Conservation (phyloP, 2,329 filamentous ascomycete genomes). For the Penicillium rolfsii region DNA sequence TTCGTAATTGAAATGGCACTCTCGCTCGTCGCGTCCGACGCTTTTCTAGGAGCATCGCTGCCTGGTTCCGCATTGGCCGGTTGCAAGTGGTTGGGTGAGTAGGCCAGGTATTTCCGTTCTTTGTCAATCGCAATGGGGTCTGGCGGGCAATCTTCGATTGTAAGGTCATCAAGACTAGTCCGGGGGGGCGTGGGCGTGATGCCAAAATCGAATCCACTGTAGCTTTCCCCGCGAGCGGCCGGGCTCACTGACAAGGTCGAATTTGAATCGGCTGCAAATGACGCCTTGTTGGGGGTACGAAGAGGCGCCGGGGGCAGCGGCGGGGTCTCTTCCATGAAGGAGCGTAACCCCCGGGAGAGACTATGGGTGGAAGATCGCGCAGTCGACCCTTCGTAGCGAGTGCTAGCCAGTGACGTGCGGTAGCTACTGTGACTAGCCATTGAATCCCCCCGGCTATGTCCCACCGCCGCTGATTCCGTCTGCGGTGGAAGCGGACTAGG, state of each 20-base stretch:
- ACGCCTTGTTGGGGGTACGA: conserved; percentile 23
- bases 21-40: conserved; percentile 37
- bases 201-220: conserved; percentile 39
- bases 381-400: conserved; percentile 42
- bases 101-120: conserved; percentile 27
- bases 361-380: conserved; percentile 41
- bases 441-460: conserved; percentile 30
- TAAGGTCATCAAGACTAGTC: conserved; percentile 27
- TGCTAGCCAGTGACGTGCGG: conserved; percentile 46
- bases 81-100: conserved; percentile 25
- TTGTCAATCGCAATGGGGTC: conserved; percentile 19
- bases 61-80: conserved; percentile 23
- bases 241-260: conserved; percentile 32
- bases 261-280: conserved; percentile 31
- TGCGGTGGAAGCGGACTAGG: conserved; percentile 27
- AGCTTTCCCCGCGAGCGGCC: conserved; percentile 28
- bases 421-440: conserved; percentile 45
- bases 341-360: conserved; percentile 34
- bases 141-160: conserved; percentile 24
- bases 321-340: conserved; percentile 38
- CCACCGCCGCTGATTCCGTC: conserved; percentile 15
- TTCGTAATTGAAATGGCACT: conserved; percentile 42
- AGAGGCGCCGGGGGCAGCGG: conserved; percentile 37
- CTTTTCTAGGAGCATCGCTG: conserved; percentile 25
- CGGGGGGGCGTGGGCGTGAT: conserved; percentile 18